Conservation (phyloP, 768 basidiomycete genomes). For the Kwoniella bestiolae region DNA sequence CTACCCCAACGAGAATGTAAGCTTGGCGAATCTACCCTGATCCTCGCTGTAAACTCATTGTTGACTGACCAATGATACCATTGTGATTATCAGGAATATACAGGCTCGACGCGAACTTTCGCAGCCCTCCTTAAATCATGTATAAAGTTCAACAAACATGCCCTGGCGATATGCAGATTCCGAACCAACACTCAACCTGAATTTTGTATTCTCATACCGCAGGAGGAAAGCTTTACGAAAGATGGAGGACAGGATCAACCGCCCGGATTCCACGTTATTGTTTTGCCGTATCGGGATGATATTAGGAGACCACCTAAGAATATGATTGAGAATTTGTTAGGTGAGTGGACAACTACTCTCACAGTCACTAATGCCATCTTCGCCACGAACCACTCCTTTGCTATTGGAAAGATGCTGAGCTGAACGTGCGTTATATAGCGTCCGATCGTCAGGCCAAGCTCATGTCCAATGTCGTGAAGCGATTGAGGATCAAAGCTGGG, state of each 20-base stretch:
- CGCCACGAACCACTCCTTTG: too few species aligned
- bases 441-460: conserved; percentile 69
- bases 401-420: conserved; percentile 15
- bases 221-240: conserved; percentile 71
- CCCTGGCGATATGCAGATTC: conserved; percentile 71
- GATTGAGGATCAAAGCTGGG: conserved; percentile 76
- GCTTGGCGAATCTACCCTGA: conserved; percentile 34
- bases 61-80: not conserved
- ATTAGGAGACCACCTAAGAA: conserved; percentile 71
- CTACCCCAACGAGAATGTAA: conserved; percentile 86
- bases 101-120: conserved; percentile 91
- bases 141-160: conserved; percentile 79
- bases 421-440: conserved; percentile 60
- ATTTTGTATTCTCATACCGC: conserved; percentile 78
- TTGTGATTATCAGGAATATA: conserved; percentile 61
- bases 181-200: conserved; percentile 73
- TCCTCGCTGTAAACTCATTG: not conserved
- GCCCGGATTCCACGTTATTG: conserved; percentile 88
- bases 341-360: too few species aligned
- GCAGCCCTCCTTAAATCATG: conserved; percentile 82
- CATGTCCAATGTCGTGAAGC: conserved; percentile 75
- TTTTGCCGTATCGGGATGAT: conserved; percentile 93
- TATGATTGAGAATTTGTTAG: conserved; percentile 68
- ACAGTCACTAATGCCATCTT: too few species aligned
- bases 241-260: conserved; percentile 76